phyloP scores from a whole-genome alignment of 331 rosid species.

The Arachis monticola region DNA sequence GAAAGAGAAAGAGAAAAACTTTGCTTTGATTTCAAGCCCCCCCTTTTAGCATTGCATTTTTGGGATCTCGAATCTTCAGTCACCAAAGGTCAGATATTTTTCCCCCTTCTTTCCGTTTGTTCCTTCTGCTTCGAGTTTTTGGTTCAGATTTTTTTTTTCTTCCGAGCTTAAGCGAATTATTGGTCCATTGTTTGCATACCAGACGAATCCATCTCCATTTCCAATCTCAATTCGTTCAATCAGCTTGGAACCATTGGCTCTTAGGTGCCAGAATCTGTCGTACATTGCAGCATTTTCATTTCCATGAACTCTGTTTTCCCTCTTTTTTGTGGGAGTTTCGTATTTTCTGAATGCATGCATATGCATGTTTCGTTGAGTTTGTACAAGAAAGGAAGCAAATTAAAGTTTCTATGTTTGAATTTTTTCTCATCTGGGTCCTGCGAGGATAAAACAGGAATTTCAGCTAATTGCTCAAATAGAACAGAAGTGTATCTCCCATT shows the following conservation, averaged over 20 bases:
- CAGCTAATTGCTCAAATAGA: slow-evolving; percentile 8
- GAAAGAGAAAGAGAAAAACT: slow-evolving; percentile 32
- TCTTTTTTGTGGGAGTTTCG: neutral
- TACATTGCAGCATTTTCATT: slow-evolving; percentile 42
- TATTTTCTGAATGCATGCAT: slow-evolving; percentile 19
- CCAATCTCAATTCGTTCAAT: slow-evolving; percentile 39
- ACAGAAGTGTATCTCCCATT: neutral
- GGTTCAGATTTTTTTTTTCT: neutral
- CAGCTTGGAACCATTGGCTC: slow-evolving; percentile 30
- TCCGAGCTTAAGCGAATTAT: neutral
- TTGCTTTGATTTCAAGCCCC: slow-evolving; percentile 49
- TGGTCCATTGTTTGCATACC: slow-evolving; percentile 18
- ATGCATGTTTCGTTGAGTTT: slow-evolving; percentile 31
- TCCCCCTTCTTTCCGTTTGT: neutral
- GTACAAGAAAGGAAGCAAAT: slow-evolving; percentile 19
- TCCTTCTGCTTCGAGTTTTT: slow-evolving; percentile 18
- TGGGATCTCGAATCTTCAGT: slow-evolving; percentile 72
- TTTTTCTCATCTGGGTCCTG: slow-evolving; percentile 35
- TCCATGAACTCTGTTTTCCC: slow-evolving; percentile 21
- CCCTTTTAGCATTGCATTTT: slow-evolving; percentile 51
- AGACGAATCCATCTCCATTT: slow-evolving; percentile 40
- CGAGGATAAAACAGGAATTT: slow-evolving; percentile 27
- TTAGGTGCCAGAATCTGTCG: slow-evolving; percentile 31
- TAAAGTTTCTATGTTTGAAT: slow-evolving; percentile 39
- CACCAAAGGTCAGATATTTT: slow-evolving; percentile 50